phyloP scores from a whole-genome alignment of 305 asterid genomes.

The Ajuga reptans region DNA sequence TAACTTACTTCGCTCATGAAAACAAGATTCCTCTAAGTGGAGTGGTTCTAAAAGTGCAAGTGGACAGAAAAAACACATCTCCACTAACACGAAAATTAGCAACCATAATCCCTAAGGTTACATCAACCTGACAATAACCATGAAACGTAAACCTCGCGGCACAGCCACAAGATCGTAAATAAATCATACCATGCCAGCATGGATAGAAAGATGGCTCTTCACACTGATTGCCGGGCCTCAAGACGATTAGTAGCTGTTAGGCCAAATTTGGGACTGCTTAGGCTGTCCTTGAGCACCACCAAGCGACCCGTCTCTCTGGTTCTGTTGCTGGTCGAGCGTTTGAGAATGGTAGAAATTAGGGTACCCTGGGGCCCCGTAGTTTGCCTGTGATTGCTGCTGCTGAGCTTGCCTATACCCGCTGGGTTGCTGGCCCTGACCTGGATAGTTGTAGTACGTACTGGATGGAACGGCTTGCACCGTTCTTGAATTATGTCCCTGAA shows the following conservation, averaged over 20 bases:
- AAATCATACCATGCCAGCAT: conserved; percentile 18
- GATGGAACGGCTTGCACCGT: conserved; percentile 60
- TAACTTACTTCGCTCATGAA: conserved; percentile 14
- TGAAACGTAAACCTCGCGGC: conserved; percentile 39
- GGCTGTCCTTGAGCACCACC: conserved; percentile 63
- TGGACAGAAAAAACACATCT: conserved; percentile 21
- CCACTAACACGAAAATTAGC: conserved; percentile 50
- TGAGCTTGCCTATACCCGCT: conserved; percentile 62
- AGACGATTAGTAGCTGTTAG: conserved; percentile 52
- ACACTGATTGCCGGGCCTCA: conserved; percentile 39
- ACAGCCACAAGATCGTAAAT: conserved; percentile 7
- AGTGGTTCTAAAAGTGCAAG: conserved; percentile 23
- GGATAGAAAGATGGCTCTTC: conserved; percentile 36
- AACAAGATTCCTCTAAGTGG: conserved; percentile 8
- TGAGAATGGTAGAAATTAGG: conserved; percentile 64
- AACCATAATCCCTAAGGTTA: conserved; percentile 44
- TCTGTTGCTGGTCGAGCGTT: conserved; percentile 61
- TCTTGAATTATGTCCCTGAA: conserved; percentile 67
- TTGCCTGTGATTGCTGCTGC: conserved; percentile 59
- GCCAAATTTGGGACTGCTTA: conserved; percentile 76
- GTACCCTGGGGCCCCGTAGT: conserved; percentile 56
- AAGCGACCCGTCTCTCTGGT: conserved; percentile 54
- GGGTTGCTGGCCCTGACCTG: conserved; percentile 60
- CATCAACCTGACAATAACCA: conserved; percentile 34
- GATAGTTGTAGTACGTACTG: conserved; percentile 44